phyloP scores from a whole-genome alignment of 2,329 filamentous ascomycete genomes.

The Beauveria australis region DNA sequence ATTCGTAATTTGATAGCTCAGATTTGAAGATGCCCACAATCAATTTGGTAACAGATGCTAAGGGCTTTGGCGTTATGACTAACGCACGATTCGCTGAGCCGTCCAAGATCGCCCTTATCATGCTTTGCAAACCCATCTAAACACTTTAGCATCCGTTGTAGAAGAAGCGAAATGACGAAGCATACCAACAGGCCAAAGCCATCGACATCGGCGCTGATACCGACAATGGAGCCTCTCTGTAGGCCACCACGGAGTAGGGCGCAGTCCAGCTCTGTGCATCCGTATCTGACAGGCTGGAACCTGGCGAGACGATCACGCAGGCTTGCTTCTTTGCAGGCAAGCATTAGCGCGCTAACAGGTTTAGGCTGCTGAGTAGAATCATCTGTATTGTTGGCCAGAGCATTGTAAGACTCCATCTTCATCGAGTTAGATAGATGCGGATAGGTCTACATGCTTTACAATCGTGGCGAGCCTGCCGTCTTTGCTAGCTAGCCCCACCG shows the following conservation, averaged over 20 bases:
- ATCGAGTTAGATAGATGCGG: background rate
- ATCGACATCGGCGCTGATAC: conserved; percentile 43
- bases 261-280: conserved; percentile 41
- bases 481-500: too few species aligned
- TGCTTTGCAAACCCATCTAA: conserved; percentile 41
- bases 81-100: conserved; percentile 23
- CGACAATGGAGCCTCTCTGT: conserved; percentile 43
- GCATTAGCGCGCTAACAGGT: conserved; percentile 35
- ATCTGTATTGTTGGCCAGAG: background rate
- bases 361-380: background rate
- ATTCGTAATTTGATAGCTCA: background rate
- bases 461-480: too few species aligned
- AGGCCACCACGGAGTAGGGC: conserved; percentile 38
- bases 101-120: conserved; percentile 31
- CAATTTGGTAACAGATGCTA: conserved; percentile 14
- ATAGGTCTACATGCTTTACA: too few species aligned
- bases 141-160: background rate
- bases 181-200: conserved; percentile 39
- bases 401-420: background rate
- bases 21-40: background rate
- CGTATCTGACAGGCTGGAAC: conserved; percentile 29
- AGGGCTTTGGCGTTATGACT: conserved; percentile 42
- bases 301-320: conserved; percentile 24
- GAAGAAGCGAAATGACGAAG: conserved; percentile 7
- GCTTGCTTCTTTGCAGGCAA: conserved; percentile 31